Evolutionary conservation across 805 yeast genomes (phyloP).

Genomic region (Scheffersomyces coipomensis): DNA sequence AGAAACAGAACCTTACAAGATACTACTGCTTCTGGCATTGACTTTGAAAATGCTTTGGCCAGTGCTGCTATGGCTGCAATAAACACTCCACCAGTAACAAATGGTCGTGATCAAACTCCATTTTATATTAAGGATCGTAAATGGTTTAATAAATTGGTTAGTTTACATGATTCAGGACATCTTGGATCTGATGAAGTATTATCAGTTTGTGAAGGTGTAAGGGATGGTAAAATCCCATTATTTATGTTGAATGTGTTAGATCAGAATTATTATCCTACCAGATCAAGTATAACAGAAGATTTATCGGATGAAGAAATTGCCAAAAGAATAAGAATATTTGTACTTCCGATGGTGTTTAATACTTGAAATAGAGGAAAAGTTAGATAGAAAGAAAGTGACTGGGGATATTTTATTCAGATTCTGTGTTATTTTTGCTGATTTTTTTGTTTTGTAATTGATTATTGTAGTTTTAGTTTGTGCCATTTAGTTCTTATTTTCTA

Average conservation of each 20-base stretch:
- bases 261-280: slow-evolving; percentile 24
- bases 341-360: slow-evolving; percentile 32
- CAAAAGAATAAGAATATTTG: slow-evolving; percentile 29
- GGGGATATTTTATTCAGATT: neutral
- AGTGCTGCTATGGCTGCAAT: slow-evolving; percentile 32
- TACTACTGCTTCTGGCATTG: slow-evolving; percentile 8
- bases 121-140: slow-evolving; percentile 32
- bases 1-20: slow-evolving; percentile 16
- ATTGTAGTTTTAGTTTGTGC: neutral
- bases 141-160: slow-evolving; percentile 34
- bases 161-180: slow-evolving; percentile 23
- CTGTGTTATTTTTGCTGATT: neutral
- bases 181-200: slow-evolving; percentile 30
- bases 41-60: slow-evolving; percentile 25
- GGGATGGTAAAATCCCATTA: slow-evolving; percentile 35
- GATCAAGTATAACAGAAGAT: slow-evolving; percentile 10
- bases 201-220: slow-evolving; percentile 32
- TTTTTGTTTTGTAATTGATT: neutral
- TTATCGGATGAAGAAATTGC: slow-evolving; percentile 28
- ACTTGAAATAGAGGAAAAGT: slow-evolving; percentile 6
- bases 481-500: too few relatives aligned
- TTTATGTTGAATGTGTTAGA: slow-evolving; percentile 35
- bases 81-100: slow-evolving; percentile 26
- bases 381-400: too few relatives aligned
- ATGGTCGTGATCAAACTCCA: slow-evolving; percentile 20